Evolutionary conservation across 129 eudicot genomes (phyloP).

Genomic region (Flaveria linearis): DNA sequence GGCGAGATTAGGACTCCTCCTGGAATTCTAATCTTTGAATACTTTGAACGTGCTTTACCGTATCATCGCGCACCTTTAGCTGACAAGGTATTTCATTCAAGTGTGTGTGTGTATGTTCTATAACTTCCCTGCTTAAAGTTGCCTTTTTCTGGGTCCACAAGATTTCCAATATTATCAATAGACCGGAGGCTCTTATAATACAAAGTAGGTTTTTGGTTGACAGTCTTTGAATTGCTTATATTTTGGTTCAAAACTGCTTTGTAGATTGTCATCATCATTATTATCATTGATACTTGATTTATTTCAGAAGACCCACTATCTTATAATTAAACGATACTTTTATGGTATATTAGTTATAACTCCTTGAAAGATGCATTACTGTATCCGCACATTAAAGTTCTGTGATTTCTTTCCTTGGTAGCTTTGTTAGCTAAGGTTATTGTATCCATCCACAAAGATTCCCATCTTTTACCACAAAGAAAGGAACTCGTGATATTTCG

Average conservation of each 20-base stretch:
- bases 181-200: not conserved
- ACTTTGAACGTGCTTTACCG: slow-evolving; percentile 72
- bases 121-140: not conserved
- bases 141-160: not conserved
- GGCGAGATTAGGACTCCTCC: slow-evolving; percentile 65
- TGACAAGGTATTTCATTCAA: slow-evolving; percentile 60
- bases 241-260: not conserved
- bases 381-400: not conserved
- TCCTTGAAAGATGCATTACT: not conserved
- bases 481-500: not conserved
- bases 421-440: not conserved
- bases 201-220: not conserved
- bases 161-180: not conserved
- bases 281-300: not conserved
- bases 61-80: slow-evolving; percentile 86
- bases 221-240: not conserved
- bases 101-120: not conserved
- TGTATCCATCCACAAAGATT: not conserved
- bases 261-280: not conserved
- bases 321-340: not conserved
- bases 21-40: slow-evolving; percentile 70
- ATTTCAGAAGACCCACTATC: not conserved
- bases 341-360: not conserved
- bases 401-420: not conserved
- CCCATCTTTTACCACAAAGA: not conserved